A percentile compares a stretch with the other conserved stretches of the same genome.
These are phyloP conservation scores for Liquidambar formosana DNA, from an alignment of 164 flowering plant species.

Conservation along the genomic window DNA sequence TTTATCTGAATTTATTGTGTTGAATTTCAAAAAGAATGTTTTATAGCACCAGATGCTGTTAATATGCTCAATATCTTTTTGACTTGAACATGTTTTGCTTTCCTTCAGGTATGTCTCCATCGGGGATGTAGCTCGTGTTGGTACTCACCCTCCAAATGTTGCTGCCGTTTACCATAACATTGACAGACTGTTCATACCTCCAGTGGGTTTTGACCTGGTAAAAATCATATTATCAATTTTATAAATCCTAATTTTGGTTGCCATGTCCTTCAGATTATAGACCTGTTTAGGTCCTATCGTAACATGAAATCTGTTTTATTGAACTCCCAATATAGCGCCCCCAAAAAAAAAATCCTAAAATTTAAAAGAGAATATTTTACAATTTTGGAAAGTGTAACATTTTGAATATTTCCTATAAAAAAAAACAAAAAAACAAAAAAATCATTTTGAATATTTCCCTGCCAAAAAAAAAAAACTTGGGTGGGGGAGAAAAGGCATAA, in stretches of 20 bases:
- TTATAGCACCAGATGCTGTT: neutral
- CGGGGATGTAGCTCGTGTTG: slow-evolving; percentile 87
- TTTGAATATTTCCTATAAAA: neutral
- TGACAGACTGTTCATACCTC: slow-evolving; percentile 51
- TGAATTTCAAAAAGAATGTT: neutral
- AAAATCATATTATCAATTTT: slow-evolving; percentile 15
- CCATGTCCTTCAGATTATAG: neutral
- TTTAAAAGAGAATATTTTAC: neutral
- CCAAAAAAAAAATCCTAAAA: too few relatives aligned
- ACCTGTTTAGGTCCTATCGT: neutral
- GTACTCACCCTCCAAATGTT: slow-evolving; percentile 86
- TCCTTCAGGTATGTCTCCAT: slow-evolving; percentile 72
- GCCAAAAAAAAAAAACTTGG: neutral
- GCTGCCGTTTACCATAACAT: slow-evolving; percentile 69
- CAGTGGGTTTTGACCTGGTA: slow-evolving; percentile 94
- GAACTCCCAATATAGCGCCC: too few relatives aligned
- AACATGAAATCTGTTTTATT: neutral
- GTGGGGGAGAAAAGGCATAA: neutral
- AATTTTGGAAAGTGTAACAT: neutral
- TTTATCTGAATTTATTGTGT: neutral
- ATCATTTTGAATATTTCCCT: neutral
- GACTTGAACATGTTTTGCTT: slow-evolving; percentile 6
- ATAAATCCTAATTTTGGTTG: neutral
- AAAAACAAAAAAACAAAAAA: too few relatives aligned
- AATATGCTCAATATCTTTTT: neutral